Evolutionary conservation across 768 basidiomycete genomes (phyloP), one percentile per base, ranked within the genome.

Genomic region (Calocybe gangraenosa): DNA sequence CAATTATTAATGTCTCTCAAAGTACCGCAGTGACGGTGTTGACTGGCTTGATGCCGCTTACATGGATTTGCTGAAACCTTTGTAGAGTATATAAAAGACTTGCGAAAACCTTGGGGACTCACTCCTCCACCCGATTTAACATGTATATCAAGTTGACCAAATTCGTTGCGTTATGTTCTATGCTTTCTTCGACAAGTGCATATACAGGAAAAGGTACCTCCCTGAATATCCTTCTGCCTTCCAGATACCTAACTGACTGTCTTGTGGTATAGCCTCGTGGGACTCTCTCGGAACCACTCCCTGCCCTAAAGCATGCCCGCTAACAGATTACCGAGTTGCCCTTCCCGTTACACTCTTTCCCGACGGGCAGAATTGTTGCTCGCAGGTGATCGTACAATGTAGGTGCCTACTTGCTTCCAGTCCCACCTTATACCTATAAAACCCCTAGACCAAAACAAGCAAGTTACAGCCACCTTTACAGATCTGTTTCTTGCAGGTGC

Each of bases 261-360:
- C 28, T 13, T 14, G 8, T n/a, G 10, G 11, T 44, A 6, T 21
- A 50, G 44, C 49, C 13, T 40, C 44, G 10, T 46, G 44, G 49
- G 44, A 50, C 37, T 25, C 44, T 7, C 49, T 50, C 8, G 49
- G 49, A 14, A 50, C 49, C 6, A 50, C 44, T 3, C 49, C 49
- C 3, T 50, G 49, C 44, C 49, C 49, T 13, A 19, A 23, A 15
- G 8, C 21, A 40, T 50, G 49, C 39, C 22, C 44, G 9, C 34
- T 40, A 19, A 45, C 39, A 11, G 49, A 50, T 25, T 50, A 34
- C 40, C 44, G 49, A 7, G 49, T 50, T 22, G 49, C 49, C 9
- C 44, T 50, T 20, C 49, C 49, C n/a, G 38, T 46, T 13, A 38
- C 37, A n/a, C 15, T 46, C 13, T 50, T 50, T 34, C 49, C 49